phyloP scores from a whole-genome alignment of 208 protist species.

The Acanthamoeba lugdunensis region DNA sequence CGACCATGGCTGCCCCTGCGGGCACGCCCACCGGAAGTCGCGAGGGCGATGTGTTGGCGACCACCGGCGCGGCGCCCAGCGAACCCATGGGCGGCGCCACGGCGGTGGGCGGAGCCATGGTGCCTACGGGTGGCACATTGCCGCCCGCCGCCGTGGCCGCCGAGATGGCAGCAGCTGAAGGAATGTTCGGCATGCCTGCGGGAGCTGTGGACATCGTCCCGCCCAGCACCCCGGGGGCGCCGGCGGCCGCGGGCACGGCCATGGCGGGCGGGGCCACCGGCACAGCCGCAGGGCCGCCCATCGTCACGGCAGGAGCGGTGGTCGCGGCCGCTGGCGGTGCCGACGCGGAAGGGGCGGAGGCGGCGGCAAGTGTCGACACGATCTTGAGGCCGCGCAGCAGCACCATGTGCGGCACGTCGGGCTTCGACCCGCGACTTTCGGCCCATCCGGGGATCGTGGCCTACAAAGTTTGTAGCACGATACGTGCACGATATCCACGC shows the following conservation, averaged over 20 bases:
- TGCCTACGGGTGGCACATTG: neutral
- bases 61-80: neutral
- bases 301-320: neutral
- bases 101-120: too few species aligned
- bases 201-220: neutral
- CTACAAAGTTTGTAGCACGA: neutral
- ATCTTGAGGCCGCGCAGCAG: constrained; percentile 60
- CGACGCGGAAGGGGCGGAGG: neutral
- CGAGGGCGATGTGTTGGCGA: constrained; percentile 6
- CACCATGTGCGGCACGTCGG: constrained; percentile 1
- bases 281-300: neutral
- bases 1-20: neutral
- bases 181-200: neutral
- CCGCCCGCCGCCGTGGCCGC: neutral
- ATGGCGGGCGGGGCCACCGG: neutral
- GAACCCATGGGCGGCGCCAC: too few species aligned
- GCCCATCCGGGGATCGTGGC: neutral
- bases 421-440: neutral
- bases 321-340: neutral
- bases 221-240: neutral
- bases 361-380: neutral
- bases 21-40: neutral
- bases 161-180: neutral
- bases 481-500: neutral
- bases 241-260: neutral